Evolutionary conservation across 495 filamentous ascomycete species (phyloP).

Genomic region (Podospora didyma): DNA sequence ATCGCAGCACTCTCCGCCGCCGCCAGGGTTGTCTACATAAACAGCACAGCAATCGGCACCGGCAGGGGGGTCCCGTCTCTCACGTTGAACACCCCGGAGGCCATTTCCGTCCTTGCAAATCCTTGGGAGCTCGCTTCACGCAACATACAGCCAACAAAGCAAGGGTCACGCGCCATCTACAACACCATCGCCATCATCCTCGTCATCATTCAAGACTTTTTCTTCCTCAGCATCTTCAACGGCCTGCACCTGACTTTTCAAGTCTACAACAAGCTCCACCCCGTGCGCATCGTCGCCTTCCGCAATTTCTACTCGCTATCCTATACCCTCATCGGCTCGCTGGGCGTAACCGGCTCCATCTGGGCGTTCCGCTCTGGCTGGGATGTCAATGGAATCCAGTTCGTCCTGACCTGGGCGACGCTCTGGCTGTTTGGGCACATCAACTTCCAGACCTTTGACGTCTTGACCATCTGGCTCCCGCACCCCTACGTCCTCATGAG

Average conservation of each 20-base stretch:
- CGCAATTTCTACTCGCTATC: slow-evolving; percentile 35
- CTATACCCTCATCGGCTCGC: slow-evolving; percentile 44
- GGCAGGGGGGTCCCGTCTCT: slow-evolving; percentile 20
- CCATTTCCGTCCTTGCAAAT: slow-evolving; percentile 34
- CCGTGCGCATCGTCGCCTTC: slow-evolving; percentile 37
- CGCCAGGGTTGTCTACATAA: slow-evolving; percentile 37
- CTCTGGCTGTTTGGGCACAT: slow-evolving; percentile 51
- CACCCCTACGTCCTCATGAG: slow-evolving; percentile 40
- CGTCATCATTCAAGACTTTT: slow-evolving; percentile 51
- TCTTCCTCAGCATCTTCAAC: slow-evolving; percentile 44
- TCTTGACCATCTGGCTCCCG: slow-evolving; percentile 43
- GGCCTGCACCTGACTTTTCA: slow-evolving; percentile 40
- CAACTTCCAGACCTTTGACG: slow-evolving; percentile 48
- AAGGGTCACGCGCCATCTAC: slow-evolving; percentile 48
- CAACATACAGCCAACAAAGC: slow-evolving; percentile 44
- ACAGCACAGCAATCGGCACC: slow-evolving; percentile 29
- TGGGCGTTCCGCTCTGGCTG: slow-evolving; percentile 49
- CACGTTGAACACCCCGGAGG: slow-evolving; percentile 23
- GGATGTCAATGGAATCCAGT: slow-evolving; percentile 43
- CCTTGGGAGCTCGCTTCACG: slow-evolving; percentile 38
- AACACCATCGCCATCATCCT: slow-evolving; percentile 49
- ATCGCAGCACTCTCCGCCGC: slow-evolving; percentile 29
- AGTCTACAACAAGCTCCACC: slow-evolving; percentile 33
- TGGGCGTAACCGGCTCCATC: slow-evolving; percentile 43
- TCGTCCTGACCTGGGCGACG: slow-evolving; percentile 41